These are phyloP conservation scores for Poterioochromonas sp. DNA, from an alignment of 352 stramenopile genomes.

Conservation along the genomic window DNA sequence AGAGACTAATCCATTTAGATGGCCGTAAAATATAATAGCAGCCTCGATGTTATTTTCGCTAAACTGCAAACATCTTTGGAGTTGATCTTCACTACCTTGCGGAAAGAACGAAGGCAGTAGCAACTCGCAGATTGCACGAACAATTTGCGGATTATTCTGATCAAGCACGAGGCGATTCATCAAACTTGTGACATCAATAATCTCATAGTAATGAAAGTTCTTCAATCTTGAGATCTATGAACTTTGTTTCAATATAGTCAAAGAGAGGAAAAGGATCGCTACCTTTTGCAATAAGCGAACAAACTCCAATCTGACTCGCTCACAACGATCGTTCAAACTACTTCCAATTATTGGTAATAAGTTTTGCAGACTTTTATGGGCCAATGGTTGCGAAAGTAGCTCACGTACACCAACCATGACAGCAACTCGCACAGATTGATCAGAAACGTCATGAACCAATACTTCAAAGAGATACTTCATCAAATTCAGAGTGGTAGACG, in stretches of 20 bases:
- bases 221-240: slow-evolving; percentile 56
- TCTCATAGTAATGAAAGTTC: slow-evolving; percentile 67
- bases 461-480: slow-evolving; percentile 50
- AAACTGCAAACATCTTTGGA: slow-evolving; percentile 55
- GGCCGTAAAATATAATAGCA: slow-evolving; percentile 57
- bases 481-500: slow-evolving; percentile 52
- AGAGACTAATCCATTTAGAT: slow-evolving; percentile 51
- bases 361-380: slow-evolving; percentile 56
- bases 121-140: slow-evolving; percentile 52
- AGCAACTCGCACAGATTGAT: slow-evolving; percentile 50
- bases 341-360: slow-evolving; percentile 59
- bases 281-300: slow-evolving; percentile 53
- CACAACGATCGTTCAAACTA: slow-evolving; percentile 61
- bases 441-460: slow-evolving; percentile 50
- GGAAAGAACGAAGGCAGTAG: slow-evolving; percentile 67
- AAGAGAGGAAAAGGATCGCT: background rate
- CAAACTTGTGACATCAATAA: slow-evolving; percentile 60
- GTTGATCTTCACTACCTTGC: slow-evolving; percentile 51
- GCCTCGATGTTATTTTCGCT: slow-evolving; percentile 53
- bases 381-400: slow-evolving; percentile 55
- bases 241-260: background rate
- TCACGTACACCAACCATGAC: slow-evolving; percentile 54
- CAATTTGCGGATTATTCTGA: slow-evolving; percentile 40
- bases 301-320: slow-evolving; percentile 54
- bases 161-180: slow-evolving; percentile 58